Conservation (phyloP, 78 protist species). For the Bodo saltans region DNA sequence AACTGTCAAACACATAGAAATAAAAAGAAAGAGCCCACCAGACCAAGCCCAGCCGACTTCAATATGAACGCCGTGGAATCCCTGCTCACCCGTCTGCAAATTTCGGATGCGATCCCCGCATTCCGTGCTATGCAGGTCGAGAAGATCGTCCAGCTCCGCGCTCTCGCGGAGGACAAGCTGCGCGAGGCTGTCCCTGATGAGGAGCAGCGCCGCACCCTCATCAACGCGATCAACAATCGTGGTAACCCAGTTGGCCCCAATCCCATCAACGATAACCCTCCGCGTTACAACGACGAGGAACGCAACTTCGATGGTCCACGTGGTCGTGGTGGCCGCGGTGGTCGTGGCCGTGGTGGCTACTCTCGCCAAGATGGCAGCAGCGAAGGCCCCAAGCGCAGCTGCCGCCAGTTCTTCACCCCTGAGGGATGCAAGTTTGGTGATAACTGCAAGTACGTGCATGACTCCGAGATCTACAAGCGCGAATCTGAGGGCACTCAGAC, state of each 20-base stretch:
- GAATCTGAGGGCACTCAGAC: not conserved
- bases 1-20: too few species aligned
- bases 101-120: not conserved
- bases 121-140: not conserved
- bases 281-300: not conserved
- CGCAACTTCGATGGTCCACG: too few species aligned
- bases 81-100: not conserved
- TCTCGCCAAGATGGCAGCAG: not conserved
- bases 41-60: too few species aligned
- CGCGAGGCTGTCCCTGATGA: constrained; percentile 17
- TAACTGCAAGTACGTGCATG: not conserved
- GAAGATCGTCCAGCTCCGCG: not conserved
- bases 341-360: too few species aligned
- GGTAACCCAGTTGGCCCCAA: not conserved
- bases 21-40: too few species aligned
- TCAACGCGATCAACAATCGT: not conserved
- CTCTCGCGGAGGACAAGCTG: not conserved
- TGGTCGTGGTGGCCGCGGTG: too few species aligned
- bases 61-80: constrained; percentile 25
- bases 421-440: not conserved
- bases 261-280: not conserved
- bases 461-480: not conserved
- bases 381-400: not conserved
- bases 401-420: not conserved
- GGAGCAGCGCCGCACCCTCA: not conserved